Evolutionary conservation across 148 eudicot genomes (phyloP).

Genomic region (Rhododendron griersonianum): DNA sequence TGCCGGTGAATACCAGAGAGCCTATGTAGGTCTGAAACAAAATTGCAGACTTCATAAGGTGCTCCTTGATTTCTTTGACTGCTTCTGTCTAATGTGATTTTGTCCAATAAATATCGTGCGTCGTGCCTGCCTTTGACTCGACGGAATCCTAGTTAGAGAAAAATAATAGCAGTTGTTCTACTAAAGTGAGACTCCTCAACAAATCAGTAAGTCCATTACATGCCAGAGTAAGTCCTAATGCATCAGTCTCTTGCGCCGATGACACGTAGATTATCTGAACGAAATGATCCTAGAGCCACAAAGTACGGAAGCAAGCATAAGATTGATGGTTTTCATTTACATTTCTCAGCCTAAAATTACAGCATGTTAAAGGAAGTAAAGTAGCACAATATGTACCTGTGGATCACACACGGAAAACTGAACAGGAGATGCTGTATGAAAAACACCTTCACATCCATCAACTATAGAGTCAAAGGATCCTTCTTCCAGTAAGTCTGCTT

Average conservation of each 20-base stretch:
- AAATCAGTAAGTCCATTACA: background rate
- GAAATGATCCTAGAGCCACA: background rate
- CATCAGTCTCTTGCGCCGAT: background rate
- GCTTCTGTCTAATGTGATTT: background rate
- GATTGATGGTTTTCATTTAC: background rate
- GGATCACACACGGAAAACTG: slow-evolving; percentile 16
- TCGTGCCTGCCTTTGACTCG: background rate
- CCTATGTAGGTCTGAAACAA: background rate
- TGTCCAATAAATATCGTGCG: background rate
- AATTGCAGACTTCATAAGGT: background rate
- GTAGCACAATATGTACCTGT: slow-evolving; percentile 20
- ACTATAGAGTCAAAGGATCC: slow-evolving; percentile 28
- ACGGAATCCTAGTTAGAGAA: background rate
- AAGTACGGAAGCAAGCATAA: background rate
- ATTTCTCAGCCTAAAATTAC: background rate
- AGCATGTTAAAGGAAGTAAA: background rate
- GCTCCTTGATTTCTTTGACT: background rate
- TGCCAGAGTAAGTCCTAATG: background rate
- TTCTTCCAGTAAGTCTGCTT: slow-evolving; percentile 28
- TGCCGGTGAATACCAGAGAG: background rate
- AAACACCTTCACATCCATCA: slow-evolving; percentile 30
- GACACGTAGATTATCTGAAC: background rate
- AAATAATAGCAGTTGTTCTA: background rate
- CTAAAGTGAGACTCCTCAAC: background rate
- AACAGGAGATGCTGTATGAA: slow-evolving; percentile 37